These are phyloP conservation scores for Allantophomopsis lycopodina DNA, from an alignment of 2,329 filamentous ascomycete species.

Conservation along the genomic window DNA sequence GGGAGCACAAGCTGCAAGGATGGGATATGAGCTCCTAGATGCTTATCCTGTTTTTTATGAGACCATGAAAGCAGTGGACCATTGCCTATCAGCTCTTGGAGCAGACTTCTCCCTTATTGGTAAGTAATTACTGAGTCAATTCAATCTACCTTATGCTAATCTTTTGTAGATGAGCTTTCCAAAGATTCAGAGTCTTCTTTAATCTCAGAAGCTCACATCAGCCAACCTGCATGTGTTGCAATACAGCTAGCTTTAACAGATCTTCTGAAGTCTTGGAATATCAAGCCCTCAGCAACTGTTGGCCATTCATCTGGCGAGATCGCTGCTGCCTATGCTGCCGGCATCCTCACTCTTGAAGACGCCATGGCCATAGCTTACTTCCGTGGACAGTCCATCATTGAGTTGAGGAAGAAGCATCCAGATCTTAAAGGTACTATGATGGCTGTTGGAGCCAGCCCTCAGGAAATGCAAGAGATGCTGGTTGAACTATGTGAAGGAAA, in stretches of 20 bases:
- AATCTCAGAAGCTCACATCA: conserved; percentile 24
- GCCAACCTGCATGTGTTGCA: conserved; percentile 30
- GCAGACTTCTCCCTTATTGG: conserved; percentile 10
- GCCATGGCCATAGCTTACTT: conserved; percentile 31
- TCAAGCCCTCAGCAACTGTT: conserved; percentile 24
- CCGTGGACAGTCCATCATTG: conserved; percentile 18
- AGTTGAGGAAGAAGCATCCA: conserved; percentile 6
- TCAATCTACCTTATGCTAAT: conserved; percentile 1
- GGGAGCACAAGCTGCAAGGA: conserved; percentile 10
- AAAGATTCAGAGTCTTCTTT: conserved; percentile 20
- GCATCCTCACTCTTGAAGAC: conserved; percentile 17
- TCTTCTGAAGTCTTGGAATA: conserved; percentile 27
- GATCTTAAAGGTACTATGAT: conserved; percentile 34
- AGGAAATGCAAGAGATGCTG: conserved; percentile 20
- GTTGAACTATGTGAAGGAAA: conserved; percentile 13
- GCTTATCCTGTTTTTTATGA: conserved; percentile 21
- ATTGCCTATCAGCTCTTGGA: conserved; percentile 21
- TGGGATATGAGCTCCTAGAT: conserved; percentile 15
- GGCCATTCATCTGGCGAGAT: conserved; percentile 36
- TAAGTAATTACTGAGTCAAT: not conserved
- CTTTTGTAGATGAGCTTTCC: conserved; percentile 18
- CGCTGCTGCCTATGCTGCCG: conserved; percentile 29
- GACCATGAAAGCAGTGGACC: conserved; percentile 18
- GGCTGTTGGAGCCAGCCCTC: conserved; percentile 26
- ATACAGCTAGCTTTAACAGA: conserved; percentile 31